A percentile compares a stretch with the other conserved stretches of the same genome.
Evolutionary conservation across 2,329 filamentous ascomycete species (phyloP).

Genomic region (Cordyceps farinosa): DNA sequence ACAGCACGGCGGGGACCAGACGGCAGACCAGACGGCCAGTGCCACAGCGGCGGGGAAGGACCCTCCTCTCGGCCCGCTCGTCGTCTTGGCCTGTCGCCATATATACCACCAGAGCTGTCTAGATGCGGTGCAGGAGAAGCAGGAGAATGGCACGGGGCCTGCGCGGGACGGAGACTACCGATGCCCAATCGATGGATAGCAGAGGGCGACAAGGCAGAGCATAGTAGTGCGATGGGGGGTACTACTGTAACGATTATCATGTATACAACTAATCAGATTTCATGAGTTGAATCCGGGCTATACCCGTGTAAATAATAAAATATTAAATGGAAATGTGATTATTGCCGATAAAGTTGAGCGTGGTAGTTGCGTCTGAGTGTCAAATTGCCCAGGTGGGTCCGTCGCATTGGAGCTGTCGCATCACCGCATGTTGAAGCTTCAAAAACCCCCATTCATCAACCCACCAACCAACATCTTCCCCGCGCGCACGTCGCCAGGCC

Average conservation of each 20-base stretch:
- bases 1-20: conserved; percentile 28
- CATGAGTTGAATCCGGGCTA: neutral
- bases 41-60: conserved; percentile 28
- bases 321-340: neutral
- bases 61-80: conserved; percentile 59
- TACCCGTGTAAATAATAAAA: conserved; percentile 3
- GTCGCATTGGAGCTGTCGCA: conserved; percentile 4
- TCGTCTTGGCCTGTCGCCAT: conserved; percentile 67
- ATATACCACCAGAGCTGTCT: conserved; percentile 67
- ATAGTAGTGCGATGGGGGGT: neutral
- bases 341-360: neutral
- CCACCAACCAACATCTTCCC: neutral
- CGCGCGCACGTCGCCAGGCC: neutral
- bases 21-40: conserved; percentile 14
- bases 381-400: neutral
- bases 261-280: conserved; percentile 3
- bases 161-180: conserved; percentile 47
- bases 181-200: conserved; percentile 55
- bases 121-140: conserved; percentile 59
- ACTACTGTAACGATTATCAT: conserved; percentile 8
- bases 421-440: neutral
- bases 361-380: neutral
- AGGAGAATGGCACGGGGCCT: conserved; percentile 44
- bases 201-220: neutral
- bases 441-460: neutral